Conservation (phyloP, 2,329 filamentous ascomycete species). For the Moelleriella libera region DNA sequence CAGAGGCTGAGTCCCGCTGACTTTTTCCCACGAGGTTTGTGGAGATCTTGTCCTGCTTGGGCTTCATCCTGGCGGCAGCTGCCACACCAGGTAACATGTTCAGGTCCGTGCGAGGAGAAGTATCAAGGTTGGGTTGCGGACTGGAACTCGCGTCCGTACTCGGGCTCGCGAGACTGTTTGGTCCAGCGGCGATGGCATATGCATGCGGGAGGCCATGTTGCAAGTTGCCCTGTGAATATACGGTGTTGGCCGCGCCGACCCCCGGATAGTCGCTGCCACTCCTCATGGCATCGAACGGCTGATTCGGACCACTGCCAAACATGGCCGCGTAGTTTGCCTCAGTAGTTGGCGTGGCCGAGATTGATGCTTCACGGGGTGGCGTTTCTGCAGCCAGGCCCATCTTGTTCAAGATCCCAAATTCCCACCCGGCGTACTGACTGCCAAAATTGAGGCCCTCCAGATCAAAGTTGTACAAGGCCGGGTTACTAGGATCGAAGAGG, state of each 20-base stretch:
- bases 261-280: conserved; percentile 35
- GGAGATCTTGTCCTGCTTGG: conserved; percentile 26
- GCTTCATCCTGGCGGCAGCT: conserved; percentile 22
- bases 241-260: conserved; percentile 32
- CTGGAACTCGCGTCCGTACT: conserved; percentile 50
- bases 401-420: conserved; percentile 91
- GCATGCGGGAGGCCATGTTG: conserved; percentile 51
- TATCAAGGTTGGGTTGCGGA: conserved; percentile 44
- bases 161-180: conserved; percentile 48
- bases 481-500: conserved; percentile 83
- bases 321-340: conserved; percentile 28
- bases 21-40: conserved; percentile 44
- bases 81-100: conserved; percentile 12
- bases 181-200: conserved; percentile 49
- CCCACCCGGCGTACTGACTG: conserved; percentile 87
- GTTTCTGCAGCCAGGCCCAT: conserved; percentile 72
- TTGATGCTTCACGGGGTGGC: conserved; percentile 50
- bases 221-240: conserved; percentile 42
- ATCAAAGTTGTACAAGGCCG: conserved; percentile 89
- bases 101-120: conserved; percentile 27
- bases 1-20: conserved; percentile 60
- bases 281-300: conserved; percentile 34
- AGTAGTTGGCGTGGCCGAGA: conserved; percentile 23
- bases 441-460: conserved; percentile 79
- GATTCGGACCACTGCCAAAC: conserved; percentile 35